Evolutionary conservation across 176 grass and related monocot genomes (phyloP).

Genomic region (Carex pumila): DNA sequence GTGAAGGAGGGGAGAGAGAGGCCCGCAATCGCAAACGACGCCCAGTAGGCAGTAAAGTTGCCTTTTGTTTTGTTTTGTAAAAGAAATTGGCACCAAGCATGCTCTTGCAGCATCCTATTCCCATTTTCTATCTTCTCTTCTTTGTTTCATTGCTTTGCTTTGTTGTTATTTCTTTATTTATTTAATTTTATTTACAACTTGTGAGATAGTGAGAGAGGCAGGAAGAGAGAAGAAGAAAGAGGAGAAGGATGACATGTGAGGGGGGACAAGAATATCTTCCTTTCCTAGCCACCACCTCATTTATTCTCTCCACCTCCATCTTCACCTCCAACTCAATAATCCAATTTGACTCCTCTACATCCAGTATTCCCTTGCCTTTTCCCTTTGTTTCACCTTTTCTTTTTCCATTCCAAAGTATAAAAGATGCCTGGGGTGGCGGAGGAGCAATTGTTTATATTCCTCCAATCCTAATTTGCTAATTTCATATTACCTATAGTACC

Average conservation of each 20-base stretch:
- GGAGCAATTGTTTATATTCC: background rate
- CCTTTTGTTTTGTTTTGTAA: background rate
- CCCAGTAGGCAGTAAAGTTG: background rate
- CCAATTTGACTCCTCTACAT: background rate
- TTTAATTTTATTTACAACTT: background rate
- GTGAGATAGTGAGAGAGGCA: background rate
- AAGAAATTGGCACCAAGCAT: slow-evolving; percentile 16
- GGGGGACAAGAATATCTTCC: slow-evolving; percentile 15
- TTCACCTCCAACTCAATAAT: background rate
- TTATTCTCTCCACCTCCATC: background rate
- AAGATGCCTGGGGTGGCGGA: slow-evolving; percentile 3
- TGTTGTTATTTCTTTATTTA: background rate
- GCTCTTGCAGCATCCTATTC: slow-evolving; percentile 38
- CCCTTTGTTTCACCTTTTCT: background rate
- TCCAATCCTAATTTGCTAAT: slow-evolving; percentile 2
- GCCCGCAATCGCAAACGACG: background rate
- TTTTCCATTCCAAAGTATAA: background rate
- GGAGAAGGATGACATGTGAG: background rate
- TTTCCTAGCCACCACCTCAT: slow-evolving; percentile 5
- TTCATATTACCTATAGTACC: background rate
- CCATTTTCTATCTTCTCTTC: background rate
- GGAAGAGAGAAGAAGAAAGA: background rate
- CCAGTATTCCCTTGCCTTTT: background rate
- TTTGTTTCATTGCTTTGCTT: background rate
- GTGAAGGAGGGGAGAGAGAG: background rate